Evolutionary conservation across 306 rosid species (phyloP).

Genomic region (Inga laurina): DNA sequence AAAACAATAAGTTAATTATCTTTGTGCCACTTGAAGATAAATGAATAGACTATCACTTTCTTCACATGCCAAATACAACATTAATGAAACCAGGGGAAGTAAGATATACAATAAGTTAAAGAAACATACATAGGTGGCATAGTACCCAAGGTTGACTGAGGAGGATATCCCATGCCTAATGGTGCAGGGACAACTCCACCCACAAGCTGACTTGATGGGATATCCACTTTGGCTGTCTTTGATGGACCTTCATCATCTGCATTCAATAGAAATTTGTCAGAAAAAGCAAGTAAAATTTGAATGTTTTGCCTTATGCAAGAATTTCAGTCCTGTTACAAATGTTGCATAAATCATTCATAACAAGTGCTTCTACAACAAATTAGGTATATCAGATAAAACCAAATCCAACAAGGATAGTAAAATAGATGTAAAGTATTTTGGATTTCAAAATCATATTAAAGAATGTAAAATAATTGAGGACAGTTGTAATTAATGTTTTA

Average conservation of each 20-base stretch:
- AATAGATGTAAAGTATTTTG: neutral
- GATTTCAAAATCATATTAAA: neutral
- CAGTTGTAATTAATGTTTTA: too few species aligned
- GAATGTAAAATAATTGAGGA: too few species aligned
- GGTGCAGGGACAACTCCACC: slow-evolving; percentile 74
- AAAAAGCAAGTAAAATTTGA: slow-evolving; percentile 16
- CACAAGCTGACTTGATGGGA: slow-evolving; percentile 58
- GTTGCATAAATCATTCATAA: neutral
- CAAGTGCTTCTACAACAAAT: neutral
- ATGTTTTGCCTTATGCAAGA: neutral
- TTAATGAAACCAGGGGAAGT: neutral
- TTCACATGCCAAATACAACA: neutral
- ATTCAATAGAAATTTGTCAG: slow-evolving; percentile 27
- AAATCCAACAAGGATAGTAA: neutral
- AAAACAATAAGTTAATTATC: neutral
- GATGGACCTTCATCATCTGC: slow-evolving; percentile 79
- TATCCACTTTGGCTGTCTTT: slow-evolving; percentile 77
- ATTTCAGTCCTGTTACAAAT: neutral
- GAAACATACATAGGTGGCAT: slow-evolving; percentile 75
- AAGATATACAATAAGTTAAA: slow-evolving; percentile 1
- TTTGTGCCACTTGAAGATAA: neutral
- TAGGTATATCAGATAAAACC: neutral
- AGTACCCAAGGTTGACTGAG: slow-evolving; percentile 61
- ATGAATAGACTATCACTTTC: slow-evolving; percentile 14
- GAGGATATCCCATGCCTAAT: slow-evolving; percentile 74